Percentiles rank a stretch among this genome's conserved stretches.
phyloP scores from a whole-genome alignment of 768 basidiomycete species.

The Leccinum subgranulosum region DNA sequence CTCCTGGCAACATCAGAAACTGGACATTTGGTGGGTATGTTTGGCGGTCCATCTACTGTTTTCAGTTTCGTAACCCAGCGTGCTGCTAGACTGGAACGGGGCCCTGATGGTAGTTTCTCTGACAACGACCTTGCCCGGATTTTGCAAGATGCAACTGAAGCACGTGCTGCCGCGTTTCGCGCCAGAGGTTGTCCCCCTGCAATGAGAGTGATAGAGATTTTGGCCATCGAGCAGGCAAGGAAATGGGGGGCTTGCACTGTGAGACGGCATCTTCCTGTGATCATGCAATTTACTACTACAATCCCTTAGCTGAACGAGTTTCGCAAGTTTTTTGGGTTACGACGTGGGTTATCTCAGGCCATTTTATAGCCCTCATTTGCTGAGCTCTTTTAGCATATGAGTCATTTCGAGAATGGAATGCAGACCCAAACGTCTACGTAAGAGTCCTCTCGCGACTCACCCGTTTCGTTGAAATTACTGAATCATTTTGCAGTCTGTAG shows the following conservation, averaged over 20 bases:
- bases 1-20: conserved; percentile 28
- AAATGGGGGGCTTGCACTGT: conserved; percentile 76
- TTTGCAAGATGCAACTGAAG: conserved; percentile 59
- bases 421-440: conserved; percentile 53
- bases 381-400: conserved; percentile 46
- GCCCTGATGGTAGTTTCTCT: conserved; percentile 49
- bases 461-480: background rate
- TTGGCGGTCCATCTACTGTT: background rate
- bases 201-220: conserved; percentile 63
- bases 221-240: conserved; percentile 65
- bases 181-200: conserved; percentile 66
- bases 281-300: background rate
- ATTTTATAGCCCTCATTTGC: background rate
- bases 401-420: conserved; percentile 73
- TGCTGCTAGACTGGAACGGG: conserved; percentile 44
- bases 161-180: conserved; percentile 57
- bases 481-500: conserved; percentile 45
- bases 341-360: conserved; percentile 41
- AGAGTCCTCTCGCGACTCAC: conserved; percentile 13
- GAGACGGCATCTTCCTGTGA: conserved; percentile 17
- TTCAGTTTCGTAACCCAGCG: background rate
- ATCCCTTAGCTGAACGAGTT: conserved; percentile 61
- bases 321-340: conserved; percentile 66
- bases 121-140: conserved; percentile 62
- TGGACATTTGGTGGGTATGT: conserved; percentile 56